Evolutionary conservation across 768 basidiomycete species (phyloP).

Genomic region (Sarcodon aspratus): DNA sequence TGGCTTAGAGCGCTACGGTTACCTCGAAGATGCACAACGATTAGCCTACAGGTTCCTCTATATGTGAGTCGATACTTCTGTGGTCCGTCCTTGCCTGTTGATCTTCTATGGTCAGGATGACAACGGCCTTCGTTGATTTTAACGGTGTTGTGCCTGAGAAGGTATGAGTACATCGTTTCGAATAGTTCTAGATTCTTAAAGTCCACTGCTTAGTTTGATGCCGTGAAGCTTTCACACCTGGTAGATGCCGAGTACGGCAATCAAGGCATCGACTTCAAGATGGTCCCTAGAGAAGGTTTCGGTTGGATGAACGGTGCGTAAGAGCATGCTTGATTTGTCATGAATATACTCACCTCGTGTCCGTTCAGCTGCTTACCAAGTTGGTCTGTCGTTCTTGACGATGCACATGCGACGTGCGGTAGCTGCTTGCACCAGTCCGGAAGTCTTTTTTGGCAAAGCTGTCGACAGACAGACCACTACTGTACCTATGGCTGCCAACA

Average conservation of each 20-base stretch:
- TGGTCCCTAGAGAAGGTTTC: constrained; percentile 95
- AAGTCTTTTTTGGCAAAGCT: constrained; percentile 62
- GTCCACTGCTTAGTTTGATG: constrained; percentile 60
- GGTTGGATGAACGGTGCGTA: constrained; percentile 92
- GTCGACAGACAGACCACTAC: constrained; percentile 25
- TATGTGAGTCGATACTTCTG: constrained; percentile 43
- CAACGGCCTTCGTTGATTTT: constrained; percentile 89
- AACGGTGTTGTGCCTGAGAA: constrained; percentile 98
- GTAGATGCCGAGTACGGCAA: constrained; percentile 97
- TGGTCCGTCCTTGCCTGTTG: background rate
- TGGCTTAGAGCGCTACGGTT: constrained; percentile 92
- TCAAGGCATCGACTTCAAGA: constrained; percentile 94
- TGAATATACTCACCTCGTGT: constrained; percentile 1
- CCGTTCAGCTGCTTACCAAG: constrained; percentile 79
- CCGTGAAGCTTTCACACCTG: constrained; percentile 88
- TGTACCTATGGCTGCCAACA: constrained; percentile 15
- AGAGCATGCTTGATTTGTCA: background rate
- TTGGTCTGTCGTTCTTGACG: constrained; percentile 90
- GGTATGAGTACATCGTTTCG: constrained; percentile 24
- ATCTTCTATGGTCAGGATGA: constrained; percentile 50
- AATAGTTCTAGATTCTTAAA: background rate
- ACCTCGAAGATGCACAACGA: constrained; percentile 85
- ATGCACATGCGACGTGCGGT: constrained; percentile 93
- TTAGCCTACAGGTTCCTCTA: constrained; percentile 96
- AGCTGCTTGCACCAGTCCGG: constrained; percentile 87